phyloP scores from a whole-genome alignment of 2,329 filamentous ascomycete genomes.

The Penicillium sp. region DNA sequence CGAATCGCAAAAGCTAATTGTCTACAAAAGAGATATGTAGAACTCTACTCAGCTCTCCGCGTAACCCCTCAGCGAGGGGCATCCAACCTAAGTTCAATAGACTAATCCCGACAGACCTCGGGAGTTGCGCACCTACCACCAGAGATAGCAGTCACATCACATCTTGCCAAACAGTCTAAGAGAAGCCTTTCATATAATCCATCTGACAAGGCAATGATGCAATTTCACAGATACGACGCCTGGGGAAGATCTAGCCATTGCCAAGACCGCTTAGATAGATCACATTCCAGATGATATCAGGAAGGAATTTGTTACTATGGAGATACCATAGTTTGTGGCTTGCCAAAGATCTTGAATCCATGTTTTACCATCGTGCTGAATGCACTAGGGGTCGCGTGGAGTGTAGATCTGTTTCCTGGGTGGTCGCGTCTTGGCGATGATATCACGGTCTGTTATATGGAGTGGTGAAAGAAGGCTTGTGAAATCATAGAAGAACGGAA shows the following conservation, averaged over 20 bases:
- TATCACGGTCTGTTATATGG: background rate
- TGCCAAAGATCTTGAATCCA: background rate
- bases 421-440: background rate
- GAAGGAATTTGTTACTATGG: slow-evolving; percentile 2
- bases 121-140: background rate
- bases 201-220: background rate
- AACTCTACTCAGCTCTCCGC: background rate
- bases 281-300: slow-evolving; percentile 2
- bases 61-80: background rate
- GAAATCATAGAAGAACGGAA: background rate
- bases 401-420: background rate
- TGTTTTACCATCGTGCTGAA: background rate
- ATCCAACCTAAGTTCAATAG: background rate
- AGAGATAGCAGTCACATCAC: background rate
- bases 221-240: background rate
- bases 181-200: background rate
- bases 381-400: background rate
- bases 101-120: background rate
- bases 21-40: background rate
- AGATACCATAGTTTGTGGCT: background rate
- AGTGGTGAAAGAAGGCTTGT: background rate
- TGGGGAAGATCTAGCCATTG: background rate
- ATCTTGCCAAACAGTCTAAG: background rate
- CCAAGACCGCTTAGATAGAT: background rate
- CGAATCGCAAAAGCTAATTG: background rate